A percentile compares a stretch with the other conserved stretches of the same genome.
These are phyloP conservation scores for Hibiscus mutabilis DNA, from an alignment of 345 rosid species.

Conservation along the genomic window DNA sequence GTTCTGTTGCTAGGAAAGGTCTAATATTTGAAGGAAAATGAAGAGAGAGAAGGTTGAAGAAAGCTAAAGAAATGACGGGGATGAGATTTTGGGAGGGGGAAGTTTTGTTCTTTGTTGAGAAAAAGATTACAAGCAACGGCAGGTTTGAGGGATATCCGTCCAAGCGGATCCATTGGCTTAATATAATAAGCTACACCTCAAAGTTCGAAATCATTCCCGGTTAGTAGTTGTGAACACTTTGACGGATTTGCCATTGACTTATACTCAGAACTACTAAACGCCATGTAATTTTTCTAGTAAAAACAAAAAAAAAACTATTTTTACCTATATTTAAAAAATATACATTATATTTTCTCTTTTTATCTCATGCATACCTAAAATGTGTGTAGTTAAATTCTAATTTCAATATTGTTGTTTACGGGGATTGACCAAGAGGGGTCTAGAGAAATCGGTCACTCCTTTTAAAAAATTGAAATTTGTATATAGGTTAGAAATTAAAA, in stretches of 20 bases:
- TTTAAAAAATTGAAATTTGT: too few relatives aligned
- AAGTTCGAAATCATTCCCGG: neutral
- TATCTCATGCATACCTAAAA: neutral
- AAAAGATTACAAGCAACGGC: conserved; percentile 28
- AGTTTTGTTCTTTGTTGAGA: conserved; percentile 8
- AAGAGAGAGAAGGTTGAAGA: neutral
- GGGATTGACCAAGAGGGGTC: too few relatives aligned
- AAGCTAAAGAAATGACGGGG: neutral
- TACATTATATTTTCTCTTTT: neutral
- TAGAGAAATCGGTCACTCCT: too few relatives aligned
- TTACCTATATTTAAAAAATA: too few relatives aligned
- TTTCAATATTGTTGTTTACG: too few relatives aligned
- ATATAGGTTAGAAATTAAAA: too few relatives aligned
- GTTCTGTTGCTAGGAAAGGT: neutral
- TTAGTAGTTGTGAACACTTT: neutral
- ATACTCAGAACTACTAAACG: neutral
- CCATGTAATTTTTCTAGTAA: neutral
- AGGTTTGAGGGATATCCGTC: conserved; percentile 25
- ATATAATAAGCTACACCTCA: conserved; percentile 12
- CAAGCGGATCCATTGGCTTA: conserved; percentile 38
- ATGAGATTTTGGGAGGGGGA: conserved; percentile 21
- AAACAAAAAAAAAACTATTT: too few relatives aligned
- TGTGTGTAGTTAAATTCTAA: neutral
- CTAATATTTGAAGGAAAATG: neutral
- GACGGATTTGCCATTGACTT: neutral